Evolutionary conservation across 352 stramenopile species (phyloP).

Genomic region (Pythium phragmiticola): DNA sequence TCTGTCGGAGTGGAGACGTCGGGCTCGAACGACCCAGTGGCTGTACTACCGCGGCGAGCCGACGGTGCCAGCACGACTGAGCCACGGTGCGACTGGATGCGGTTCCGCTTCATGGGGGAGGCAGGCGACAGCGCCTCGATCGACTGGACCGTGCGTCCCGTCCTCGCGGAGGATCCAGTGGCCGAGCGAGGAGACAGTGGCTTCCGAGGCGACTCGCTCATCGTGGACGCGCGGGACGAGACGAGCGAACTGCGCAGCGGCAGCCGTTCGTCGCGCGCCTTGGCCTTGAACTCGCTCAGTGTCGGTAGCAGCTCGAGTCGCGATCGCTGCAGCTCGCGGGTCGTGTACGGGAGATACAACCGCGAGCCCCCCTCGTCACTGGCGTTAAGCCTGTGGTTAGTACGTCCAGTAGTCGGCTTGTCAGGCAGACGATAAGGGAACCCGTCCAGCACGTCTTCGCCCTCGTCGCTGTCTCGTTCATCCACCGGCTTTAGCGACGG

Average conservation of each 20-base stretch:
- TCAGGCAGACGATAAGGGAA: too few relatives aligned
- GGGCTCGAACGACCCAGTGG: too few relatives aligned
- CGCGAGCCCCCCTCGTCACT: neutral
- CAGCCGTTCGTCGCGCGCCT: conserved; percentile 46
- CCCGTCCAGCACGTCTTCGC: too few relatives aligned
- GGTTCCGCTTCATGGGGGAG: neutral
- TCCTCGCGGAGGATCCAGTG: neutral
- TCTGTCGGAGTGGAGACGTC: too few relatives aligned
- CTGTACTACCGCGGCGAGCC: neutral
- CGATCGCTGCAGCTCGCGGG: conserved; percentile 43
- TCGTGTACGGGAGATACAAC: conserved; percentile 72
- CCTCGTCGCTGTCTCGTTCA: conserved; percentile 8
- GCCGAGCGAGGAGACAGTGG: neutral
- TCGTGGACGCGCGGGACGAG: conserved; percentile 17
- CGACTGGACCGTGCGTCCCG: neutral
- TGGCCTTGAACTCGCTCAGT: conserved; percentile 43
- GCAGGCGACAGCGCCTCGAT: conserved; percentile 8
- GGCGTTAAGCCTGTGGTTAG: too few relatives aligned
- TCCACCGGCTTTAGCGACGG: neutral
- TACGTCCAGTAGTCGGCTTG: too few relatives aligned
- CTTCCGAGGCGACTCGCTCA: neutral
- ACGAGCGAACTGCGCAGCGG: conserved; percentile 30
- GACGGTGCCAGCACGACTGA: conserved; percentile 13
- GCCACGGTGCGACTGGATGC: conserved; percentile 5
- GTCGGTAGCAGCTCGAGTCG: conserved; percentile 47